phyloP scores from a whole-genome alignment of 148 eudicot genomes.

The Amaranthus cruentus region DNA sequence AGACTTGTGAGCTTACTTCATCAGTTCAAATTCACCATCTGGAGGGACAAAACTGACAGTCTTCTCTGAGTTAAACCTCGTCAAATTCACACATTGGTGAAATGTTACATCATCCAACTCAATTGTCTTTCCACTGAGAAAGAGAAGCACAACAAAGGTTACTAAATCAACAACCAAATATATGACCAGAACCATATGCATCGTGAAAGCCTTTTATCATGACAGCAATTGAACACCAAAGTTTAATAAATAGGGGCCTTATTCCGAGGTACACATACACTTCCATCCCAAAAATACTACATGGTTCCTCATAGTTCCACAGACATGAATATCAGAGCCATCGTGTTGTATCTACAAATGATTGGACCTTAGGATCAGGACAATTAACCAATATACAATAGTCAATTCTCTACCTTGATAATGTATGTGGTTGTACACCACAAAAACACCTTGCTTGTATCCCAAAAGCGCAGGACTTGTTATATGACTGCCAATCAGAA shows the following conservation, averaged over 20 bases:
- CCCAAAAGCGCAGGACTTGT: neutral
- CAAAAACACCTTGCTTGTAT: neutral
- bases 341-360: neutral
- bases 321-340: neutral
- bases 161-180: neutral
- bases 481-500: neutral
- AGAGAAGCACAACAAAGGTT: neutral
- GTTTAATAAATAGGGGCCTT: neutral
- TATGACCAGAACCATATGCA: neutral
- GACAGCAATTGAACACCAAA: neutral
- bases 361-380: neutral
- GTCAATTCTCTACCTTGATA: neutral
- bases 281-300: neutral
- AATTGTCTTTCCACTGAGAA: constrained; percentile 90
- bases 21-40: constrained; percentile 99
- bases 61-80: constrained; percentile 97
- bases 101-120: constrained; percentile 99
- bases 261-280: neutral
- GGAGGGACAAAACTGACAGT: constrained; percentile 99
- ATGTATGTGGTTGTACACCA: neutral
- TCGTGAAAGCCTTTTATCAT: neutral
- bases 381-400: neutral
- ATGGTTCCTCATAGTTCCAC: neutral
- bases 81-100: constrained; percentile 97
- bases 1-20: constrained; percentile 63